Conservation (phyloP, 106 monocot species). For the Phalaenopsis equestris region DNA sequence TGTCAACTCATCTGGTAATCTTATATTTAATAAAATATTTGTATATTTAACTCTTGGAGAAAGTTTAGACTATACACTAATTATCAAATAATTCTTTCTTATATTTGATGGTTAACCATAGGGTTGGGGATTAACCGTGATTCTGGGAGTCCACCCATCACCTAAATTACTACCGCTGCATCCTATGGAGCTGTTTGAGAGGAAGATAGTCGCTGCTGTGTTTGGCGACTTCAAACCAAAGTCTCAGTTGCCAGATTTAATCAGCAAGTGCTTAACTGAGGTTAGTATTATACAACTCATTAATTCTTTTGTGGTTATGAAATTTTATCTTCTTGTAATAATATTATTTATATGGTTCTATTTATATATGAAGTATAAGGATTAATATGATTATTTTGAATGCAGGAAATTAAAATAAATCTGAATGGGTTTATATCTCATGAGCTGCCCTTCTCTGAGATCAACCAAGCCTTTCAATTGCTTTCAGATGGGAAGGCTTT, state of each 20-base stretch:
- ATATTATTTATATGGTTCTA: neutral
- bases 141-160: constrained; percentile 56
- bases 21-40: no score
- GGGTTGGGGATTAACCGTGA: constrained; percentile 68
- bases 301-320: neutral
- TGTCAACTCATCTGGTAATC: constrained; percentile 60
- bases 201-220: constrained; percentile 40
- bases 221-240: constrained; percentile 84
- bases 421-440: constrained; percentile 86
- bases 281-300: constrained; percentile 9
- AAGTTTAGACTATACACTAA: no score
- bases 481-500: constrained; percentile 68
- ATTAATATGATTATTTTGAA: neutral
- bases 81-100: no score
- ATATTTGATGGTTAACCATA: neutral
- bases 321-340: neutral
- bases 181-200: constrained; percentile 76
- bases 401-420: constrained; percentile 63
- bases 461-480: constrained; percentile 61
- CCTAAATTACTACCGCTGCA: constrained; percentile 59
- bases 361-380: neutral
- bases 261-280: constrained; percentile 43
- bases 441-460: constrained; percentile 73
- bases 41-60: no score
- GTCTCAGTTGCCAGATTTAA: constrained; percentile 51